These are phyloP conservation scores for Tetratostichococcus sp. DNA, from an alignment of 139 green algal species.

Conservation along the genomic window DNA sequence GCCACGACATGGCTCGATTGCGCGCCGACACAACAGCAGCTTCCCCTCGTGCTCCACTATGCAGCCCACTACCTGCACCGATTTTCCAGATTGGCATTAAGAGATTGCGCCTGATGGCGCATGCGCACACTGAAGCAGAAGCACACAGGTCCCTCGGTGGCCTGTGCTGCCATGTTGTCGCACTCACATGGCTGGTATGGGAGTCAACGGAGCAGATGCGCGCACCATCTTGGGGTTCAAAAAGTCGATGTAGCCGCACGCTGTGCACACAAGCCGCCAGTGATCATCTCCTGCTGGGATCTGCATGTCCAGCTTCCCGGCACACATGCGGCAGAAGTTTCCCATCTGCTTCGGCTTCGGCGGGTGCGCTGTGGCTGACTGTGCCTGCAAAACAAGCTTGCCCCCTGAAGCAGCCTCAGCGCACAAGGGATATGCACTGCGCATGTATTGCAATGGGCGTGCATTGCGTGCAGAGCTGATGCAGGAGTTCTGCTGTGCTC, in stretches of 20 bases:
- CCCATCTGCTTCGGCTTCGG: not conserved
- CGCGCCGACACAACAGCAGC: slow-evolving; percentile 75
- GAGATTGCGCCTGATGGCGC: no score
- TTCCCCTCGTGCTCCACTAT: slow-evolving; percentile 76
- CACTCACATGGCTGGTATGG: not conserved
- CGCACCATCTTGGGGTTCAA: slow-evolving; percentile 71
- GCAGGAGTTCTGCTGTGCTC: no score
- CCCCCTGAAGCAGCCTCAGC: no score
- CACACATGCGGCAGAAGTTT: slow-evolving; percentile 63
- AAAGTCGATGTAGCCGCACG: slow-evolving; percentile 64
- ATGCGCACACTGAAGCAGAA: no score
- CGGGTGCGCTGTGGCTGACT: not conserved
- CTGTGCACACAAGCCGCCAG: slow-evolving; percentile 66
- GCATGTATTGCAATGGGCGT: no score
- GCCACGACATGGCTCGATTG: slow-evolving; percentile 83
- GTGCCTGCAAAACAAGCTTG: not conserved
- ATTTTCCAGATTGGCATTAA: no score
- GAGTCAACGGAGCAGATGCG: not conserved
- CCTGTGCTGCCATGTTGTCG: no score
- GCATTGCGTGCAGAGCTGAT: no score
- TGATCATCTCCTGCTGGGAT: slow-evolving; percentile 49
- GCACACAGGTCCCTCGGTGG: no score
- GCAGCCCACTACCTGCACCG: slow-evolving; percentile 76
- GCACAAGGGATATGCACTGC: no score
- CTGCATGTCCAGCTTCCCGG: slow-evolving; percentile 35